phyloP scores from a whole-genome alignment of 495 filamentous ascomycete genomes.

The Penicillium desertorum region DNA sequence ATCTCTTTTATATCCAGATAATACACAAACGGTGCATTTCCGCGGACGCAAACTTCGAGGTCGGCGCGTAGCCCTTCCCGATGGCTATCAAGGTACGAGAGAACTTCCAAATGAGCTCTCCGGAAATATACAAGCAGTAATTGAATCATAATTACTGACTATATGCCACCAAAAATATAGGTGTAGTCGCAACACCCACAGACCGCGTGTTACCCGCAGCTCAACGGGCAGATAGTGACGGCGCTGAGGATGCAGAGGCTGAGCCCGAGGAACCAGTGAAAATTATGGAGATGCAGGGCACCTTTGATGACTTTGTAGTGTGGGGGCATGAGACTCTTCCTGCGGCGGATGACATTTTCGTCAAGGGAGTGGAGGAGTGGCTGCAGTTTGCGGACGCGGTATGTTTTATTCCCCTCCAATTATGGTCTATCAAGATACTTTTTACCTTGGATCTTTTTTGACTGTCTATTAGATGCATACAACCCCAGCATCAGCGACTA shows the following conservation, averaged over 20 bases:
- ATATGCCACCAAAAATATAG: conserved; percentile 19
- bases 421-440: not conserved
- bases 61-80: conserved; percentile 63
- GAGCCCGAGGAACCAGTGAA: conserved; percentile 53
- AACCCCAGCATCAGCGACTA: not conserved
- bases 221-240: conserved; percentile 39
- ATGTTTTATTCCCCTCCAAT: conserved; percentile 18
- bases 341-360: conserved; percentile 67
- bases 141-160: not conserved
- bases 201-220: conserved; percentile 30
- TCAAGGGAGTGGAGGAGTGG: conserved; percentile 78
- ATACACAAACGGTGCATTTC: conserved; percentile 65
- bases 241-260: conserved; percentile 39
- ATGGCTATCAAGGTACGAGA: conserved; percentile 67
- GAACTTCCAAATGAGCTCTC: not conserved
- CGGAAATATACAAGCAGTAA: not conserved
- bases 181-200: conserved; percentile 42
- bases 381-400: conserved; percentile 69
- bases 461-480: conserved; percentile 36
- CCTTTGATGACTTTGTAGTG: conserved; percentile 76
- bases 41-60: conserved; percentile 81
- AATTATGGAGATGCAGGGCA: conserved; percentile 58
- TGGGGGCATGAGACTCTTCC: conserved; percentile 81
- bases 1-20: conserved; percentile 29
- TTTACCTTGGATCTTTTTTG: conserved; percentile 3